Evolutionary conservation across 768 basidiomycete genomes (phyloP), one percentile per base, ranked within the genome.

Genomic region (Pholiota microspora): DNA sequence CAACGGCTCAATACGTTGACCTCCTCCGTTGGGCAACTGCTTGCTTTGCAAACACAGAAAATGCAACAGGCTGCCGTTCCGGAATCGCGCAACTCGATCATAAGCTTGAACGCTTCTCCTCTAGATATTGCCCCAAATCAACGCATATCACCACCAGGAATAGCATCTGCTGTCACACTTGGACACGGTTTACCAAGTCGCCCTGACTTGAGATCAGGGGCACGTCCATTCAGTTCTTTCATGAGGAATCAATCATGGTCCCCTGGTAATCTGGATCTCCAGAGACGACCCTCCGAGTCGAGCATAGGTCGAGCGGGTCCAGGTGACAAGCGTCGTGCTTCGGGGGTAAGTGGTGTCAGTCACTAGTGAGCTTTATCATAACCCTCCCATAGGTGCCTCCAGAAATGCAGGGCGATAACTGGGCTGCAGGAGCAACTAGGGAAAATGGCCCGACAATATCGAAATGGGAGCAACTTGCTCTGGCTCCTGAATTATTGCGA

Each of bases 391-490:
- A 54, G 45, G 50, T 38, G 24, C 31, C 45, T 46, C 42, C 81
- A 56, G 86, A 86, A 62, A 65, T 73, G 49, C 77, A 83, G 69
- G 77, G 77, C 51, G 81, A 82, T 62, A 78, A 75, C 56, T 81
- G 82, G 79, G 69, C 76, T 40, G 71, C 76, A 52, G 71, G 73
- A 59, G 74, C 78, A 35, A 69, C 79, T 66, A 87, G 89, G 57
- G 90, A 91, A 63, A 75, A 73, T 56, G 92, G 92, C 13, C 87
- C 94, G 8, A 76, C 89, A 54, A 82, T 97, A 45, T 89, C 92
- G 51, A 98, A 98, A 72, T 98, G 96, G 96, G 96, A 98, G 57
- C 93, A 97, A 64, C 70, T 98, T 45, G 78, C 85, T 53, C 77
- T 98, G 29, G 84, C 89, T 9, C 86, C 92, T 40, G 96, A 98